A percentile compares a stretch with the other conserved stretches of the same genome.
phyloP scores from a whole-genome alignment of 2,329 filamentous ascomycete species.

The Penicillium sp. region DNA sequence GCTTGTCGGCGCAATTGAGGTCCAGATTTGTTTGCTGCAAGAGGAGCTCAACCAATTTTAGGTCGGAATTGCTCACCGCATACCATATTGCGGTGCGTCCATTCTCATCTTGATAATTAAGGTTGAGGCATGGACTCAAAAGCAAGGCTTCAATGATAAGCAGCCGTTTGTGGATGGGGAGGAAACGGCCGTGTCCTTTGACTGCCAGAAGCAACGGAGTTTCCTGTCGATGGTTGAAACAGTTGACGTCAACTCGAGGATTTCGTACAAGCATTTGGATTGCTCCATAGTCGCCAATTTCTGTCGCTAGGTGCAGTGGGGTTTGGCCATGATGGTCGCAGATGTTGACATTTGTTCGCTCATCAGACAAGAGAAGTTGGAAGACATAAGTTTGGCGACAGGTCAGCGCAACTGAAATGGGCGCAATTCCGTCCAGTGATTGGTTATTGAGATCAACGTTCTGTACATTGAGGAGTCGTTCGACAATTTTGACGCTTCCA shows the following conservation, averaged over 20 bases:
- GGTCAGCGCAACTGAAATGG: neutral
- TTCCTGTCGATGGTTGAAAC: neutral
- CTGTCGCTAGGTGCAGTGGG: neutral
- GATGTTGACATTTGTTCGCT: neutral
- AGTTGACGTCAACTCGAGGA: neutral
- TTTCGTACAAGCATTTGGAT: neutral
- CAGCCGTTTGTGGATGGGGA: neutral
- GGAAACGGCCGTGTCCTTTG: neutral
- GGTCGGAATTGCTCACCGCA: neutral
- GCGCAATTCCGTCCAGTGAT: neutral
- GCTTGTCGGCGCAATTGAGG: neutral
- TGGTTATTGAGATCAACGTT: neutral
- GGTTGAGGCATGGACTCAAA: neutral
- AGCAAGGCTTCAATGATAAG: constrained; percentile 1
- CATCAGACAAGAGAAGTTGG: neutral
- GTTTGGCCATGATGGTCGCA: neutral
- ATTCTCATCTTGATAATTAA: neutral
- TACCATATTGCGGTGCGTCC: neutral
- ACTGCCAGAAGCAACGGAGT: neutral
- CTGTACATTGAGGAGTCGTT: neutral
- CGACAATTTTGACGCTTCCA: neutral
- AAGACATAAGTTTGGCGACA: neutral
- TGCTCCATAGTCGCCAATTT: constrained; percentile 1
- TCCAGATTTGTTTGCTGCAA: neutral
- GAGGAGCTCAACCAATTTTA: neutral